A percentile compares a stretch with the other conserved stretches of the same genome.
phyloP scores from a whole-genome alignment of 108 stramenopile species.

The Nitzschia sp. region DNA sequence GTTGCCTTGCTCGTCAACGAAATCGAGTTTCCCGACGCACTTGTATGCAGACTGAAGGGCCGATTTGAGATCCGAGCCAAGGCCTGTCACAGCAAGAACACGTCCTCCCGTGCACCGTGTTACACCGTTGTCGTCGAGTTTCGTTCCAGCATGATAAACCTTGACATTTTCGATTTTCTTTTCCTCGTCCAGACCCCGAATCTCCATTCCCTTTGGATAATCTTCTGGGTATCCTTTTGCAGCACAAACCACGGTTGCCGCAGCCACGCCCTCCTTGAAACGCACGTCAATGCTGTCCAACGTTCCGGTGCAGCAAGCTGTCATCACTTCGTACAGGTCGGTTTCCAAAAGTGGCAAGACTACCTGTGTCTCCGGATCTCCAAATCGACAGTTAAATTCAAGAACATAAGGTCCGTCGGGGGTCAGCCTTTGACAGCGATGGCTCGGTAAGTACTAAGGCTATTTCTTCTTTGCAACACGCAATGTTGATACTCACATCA shows the following conservation, averaged over 20 bases:
- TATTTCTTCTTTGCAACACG: background rate
- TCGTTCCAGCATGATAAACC: constrained; percentile 97
- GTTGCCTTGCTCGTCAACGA: constrained; percentile 50
- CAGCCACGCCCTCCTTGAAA: constrained; percentile 78
- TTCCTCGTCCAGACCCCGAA: constrained; percentile 80
- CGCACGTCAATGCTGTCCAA: constrained; percentile 80
- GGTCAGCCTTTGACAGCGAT: constrained; percentile 71
- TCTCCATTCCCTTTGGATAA: constrained; percentile 97
- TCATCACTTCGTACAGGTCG: constrained; percentile 90
- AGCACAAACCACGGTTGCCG: constrained; percentile 95
- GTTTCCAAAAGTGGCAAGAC: constrained; percentile 96
- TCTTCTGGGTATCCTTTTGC: constrained; percentile 91
- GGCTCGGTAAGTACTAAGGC: background rate
- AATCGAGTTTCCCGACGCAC: constrained; percentile 67
- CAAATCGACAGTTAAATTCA: constrained; percentile 98
- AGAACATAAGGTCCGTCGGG: constrained; percentile 90
- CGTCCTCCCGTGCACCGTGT: constrained; percentile 93
- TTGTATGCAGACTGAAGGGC: constrained; percentile 89
- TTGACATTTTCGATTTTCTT: constrained; percentile 66
- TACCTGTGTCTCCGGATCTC: constrained; percentile 99
- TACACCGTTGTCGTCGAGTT: constrained; percentile 51
- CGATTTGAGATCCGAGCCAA: constrained; percentile 75
- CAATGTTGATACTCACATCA: constrained; percentile 89
- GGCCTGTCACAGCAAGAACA: constrained; percentile 95
- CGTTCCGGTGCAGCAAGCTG: constrained; percentile 91